Evolutionary conservation across 1,139 yeast genomes (phyloP).

Genomic region (Eremothecium sinecaudum): DNA sequence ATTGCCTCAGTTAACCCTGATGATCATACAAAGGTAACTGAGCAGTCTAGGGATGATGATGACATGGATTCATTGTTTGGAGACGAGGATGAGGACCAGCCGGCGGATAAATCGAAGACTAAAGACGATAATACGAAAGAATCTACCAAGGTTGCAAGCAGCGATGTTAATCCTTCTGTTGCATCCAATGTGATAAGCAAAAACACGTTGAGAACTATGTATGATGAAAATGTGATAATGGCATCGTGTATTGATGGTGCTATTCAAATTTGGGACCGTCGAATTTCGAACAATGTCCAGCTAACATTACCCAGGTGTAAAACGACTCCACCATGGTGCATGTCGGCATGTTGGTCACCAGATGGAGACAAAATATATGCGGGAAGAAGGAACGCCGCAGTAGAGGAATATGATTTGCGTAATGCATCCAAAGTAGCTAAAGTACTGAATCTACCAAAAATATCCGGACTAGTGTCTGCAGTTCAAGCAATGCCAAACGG

Average conservation of each 20-base stretch:
- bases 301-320: constrained; percentile 53
- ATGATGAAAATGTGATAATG: constrained; percentile 58
- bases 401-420: constrained; percentile 74
- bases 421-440: constrained; percentile 49
- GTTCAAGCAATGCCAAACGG: constrained; percentile 75
- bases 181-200: constrained; percentile 7
- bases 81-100: constrained; percentile 52
- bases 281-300: constrained; percentile 35
- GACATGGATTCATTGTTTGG: constrained; percentile 79
- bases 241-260: constrained; percentile 81
- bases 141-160: constrained; percentile 3
- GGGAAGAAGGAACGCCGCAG: constrained; percentile 82
- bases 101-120: constrained; percentile 23
- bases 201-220: constrained; percentile 21
- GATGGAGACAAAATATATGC: constrained; percentile 73
- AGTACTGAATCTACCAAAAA: constrained; percentile 65
- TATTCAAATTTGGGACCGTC: constrained; percentile 72
- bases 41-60: constrained; percentile 37
- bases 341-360: constrained; percentile 83
- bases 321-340: constrained; percentile 89
- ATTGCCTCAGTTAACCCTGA: constrained; percentile 8
- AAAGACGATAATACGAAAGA: constrained; percentile 10
- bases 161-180: neutral
- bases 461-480: constrained; percentile 86
- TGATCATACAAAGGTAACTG: neutral